A percentile compares a stretch with the other conserved stretches of the same genome.
These are phyloP conservation scores for Aspergillus ochraceoroseus DNA, from an alignment of 2,329 filamentous ascomycete genomes.

Conservation along the genomic window DNA sequence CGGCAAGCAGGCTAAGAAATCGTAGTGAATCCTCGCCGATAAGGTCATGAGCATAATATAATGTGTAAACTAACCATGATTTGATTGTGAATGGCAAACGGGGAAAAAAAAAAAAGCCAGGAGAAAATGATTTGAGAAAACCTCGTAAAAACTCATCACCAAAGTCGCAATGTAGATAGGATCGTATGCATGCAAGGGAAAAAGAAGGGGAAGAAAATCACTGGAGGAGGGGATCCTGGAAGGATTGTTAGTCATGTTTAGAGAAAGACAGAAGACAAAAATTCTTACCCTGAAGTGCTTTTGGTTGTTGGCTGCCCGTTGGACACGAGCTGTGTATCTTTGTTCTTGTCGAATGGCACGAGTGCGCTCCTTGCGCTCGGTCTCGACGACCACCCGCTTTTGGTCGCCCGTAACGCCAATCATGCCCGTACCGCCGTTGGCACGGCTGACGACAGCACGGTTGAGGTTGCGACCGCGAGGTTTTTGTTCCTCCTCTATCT, in stretches of 20 bases:
- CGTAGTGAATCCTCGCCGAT: too few relatives aligned
- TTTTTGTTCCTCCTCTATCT: slow-evolving; percentile 47
- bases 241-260: slow-evolving; percentile 18
- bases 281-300: slow-evolving; percentile 62
- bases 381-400: slow-evolving; percentile 61
- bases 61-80: too few relatives aligned
- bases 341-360: slow-evolving; percentile 58
- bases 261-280: neutral
- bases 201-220: slow-evolving; percentile 28
- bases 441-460: slow-evolving; percentile 59
- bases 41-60: too few relatives aligned
- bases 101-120: too few relatives aligned
- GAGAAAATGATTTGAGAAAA: neutral
- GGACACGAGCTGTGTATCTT: slow-evolving; percentile 63
- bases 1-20: too few relatives aligned
- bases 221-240: slow-evolving; percentile 51
- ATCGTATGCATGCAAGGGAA: too few relatives aligned
- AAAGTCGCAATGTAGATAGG: slow-evolving; percentile 2
- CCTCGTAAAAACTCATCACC: slow-evolving; percentile 10
- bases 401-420: slow-evolving; percentile 69
- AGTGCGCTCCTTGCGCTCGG: slow-evolving; percentile 65
- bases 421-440: slow-evolving; percentile 71
- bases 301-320: slow-evolving; percentile 71
- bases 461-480: slow-evolving; percentile 39
- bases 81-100: too few relatives aligned